A percentile compares a stretch with the other conserved stretches of the same genome.
phyloP scores from a whole-genome alignment of 164 flowering plant species.

The Hamamelis virginiana region DNA sequence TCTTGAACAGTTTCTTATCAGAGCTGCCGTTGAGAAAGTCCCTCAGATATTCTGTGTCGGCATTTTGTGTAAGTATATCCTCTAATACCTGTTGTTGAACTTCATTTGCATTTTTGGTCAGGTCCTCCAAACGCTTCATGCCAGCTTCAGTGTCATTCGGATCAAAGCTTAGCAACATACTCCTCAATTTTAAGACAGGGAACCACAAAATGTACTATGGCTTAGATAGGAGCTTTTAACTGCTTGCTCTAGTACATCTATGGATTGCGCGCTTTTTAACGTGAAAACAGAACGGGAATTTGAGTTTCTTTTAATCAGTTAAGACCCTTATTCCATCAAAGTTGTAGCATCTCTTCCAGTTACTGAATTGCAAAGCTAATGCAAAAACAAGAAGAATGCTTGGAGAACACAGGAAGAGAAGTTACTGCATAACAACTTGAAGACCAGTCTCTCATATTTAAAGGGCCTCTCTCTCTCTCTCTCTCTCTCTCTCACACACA shows the following conservation, averaged over 20 bases:
- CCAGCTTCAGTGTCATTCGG: constrained; percentile 46
- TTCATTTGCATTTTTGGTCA: constrained; percentile 42
- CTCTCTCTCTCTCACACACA: neutral
- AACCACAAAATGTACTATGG: neutral
- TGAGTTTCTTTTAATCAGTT: constrained; percentile 3
- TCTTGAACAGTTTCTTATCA: constrained; percentile 38
- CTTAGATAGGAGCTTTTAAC: neutral
- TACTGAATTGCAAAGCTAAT: constrained; percentile 5
- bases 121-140: constrained; percentile 45
- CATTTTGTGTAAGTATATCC: constrained; percentile 47
- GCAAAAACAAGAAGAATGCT: constrained; percentile 10
- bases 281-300: neutral
- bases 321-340: constrained; percentile 1
- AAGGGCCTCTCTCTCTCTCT: constrained; percentile 5
- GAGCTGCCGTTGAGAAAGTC: constrained; percentile 34
- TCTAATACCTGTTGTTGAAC: constrained; percentile 42
- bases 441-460: constrained; percentile 17
- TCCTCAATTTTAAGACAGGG: constrained; percentile 1
- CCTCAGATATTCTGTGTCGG: constrained; percentile 43
- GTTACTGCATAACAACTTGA: constrained; percentile 16
- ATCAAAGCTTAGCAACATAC: constrained; percentile 45
- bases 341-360: neutral
- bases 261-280: neutral
- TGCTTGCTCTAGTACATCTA: neutral
- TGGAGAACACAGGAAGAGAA: constrained; percentile 19